Base-by-base conservation (phyloP, 257 asterid species). In the Primulina eburnea region DNA sequence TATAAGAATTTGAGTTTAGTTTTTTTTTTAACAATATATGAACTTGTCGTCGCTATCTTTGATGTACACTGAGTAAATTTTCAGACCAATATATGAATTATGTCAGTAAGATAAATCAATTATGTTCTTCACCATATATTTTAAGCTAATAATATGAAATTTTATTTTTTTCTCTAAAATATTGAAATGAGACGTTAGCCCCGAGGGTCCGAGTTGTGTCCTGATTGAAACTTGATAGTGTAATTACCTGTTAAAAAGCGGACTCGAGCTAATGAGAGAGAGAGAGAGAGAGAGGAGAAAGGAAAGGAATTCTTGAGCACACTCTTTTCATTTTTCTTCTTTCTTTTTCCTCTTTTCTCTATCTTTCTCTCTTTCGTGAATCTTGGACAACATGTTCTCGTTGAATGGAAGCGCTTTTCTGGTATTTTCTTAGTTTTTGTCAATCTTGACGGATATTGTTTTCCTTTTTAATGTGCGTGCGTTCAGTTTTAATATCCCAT, bases 321-420 rank as follows among this genome's bases (percentile, higher is more conserved):
- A 43, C 71, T 71, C 71, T 20, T 38, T 18, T 57, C 68, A 8
- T 30, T 14, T n/a, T 52, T 65, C 16, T 70, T 71, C 40, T 10
- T 62, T 37, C 62, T 17, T n/a, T 29, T 29, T 34, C 68, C 68
- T 62, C 65, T 28, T 53, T 12, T 61, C 56, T 59, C 57, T 14
- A 28, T 59, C 66, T 55, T 17, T 14, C 37, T 57, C 62, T 50
- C 59, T 53, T 32, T 52, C 34, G 75, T 34, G 20, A 34, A 57
- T 70, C 53, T 69, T 43, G 14, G 43, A 55, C 69, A 63, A 60
- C 60, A 85, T 85, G 90, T 77, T 80, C 47, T 85, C 90, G 61
- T 74, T 85, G n/a, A 78, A 75, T 37, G 76, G 75, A 57, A 72
- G 67, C 77, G 75, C n/a, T 40, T 75, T 80, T 24, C 70, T 80